phyloP scores from a whole-genome alignment of 140 eudicot species.

The Oenanthe javanica region DNA sequence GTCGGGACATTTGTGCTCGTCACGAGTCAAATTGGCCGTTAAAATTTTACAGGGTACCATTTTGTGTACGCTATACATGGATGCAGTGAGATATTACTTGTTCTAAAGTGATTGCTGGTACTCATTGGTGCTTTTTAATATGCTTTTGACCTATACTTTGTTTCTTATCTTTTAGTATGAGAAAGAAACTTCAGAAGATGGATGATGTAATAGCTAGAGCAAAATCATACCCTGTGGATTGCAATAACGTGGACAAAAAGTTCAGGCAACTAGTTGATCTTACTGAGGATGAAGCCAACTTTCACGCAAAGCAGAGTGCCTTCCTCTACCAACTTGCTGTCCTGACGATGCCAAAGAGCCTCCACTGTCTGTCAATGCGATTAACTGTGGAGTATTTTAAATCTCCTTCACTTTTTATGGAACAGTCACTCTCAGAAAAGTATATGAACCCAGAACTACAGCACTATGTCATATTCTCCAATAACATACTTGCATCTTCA shows the following conservation, averaged over 20 bases:
- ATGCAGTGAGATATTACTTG: not conserved
- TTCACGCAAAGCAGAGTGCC: slow-evolving; percentile 94
- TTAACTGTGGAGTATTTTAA: slow-evolving; percentile 82
- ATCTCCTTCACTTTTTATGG: slow-evolving; percentile 46
- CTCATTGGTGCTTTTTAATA: not conserved
- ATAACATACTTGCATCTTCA: slow-evolving; percentile 75
- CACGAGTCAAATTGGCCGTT: not conserved
- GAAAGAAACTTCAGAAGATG: slow-evolving; percentile 58
- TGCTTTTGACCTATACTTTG: not conserved
- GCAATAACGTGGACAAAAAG: slow-evolving; percentile 90
- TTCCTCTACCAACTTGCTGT: slow-evolving; percentile 91
- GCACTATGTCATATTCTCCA: slow-evolving; percentile 86
- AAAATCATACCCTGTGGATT: slow-evolving; percentile 56
- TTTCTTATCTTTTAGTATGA: slow-evolving; percentile 40
- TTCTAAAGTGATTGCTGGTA: not conserved
- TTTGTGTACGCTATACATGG: not conserved
- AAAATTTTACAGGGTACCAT: not conserved
- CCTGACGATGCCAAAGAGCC: slow-evolving; percentile 93
- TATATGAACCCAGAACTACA: slow-evolving; percentile 58
- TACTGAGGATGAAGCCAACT: slow-evolving; percentile 92
- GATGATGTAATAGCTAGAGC: slow-evolving; percentile 63
- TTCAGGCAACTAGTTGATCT: slow-evolving; percentile 86
- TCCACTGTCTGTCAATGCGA: slow-evolving; percentile 90
- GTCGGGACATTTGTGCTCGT: not conserved
- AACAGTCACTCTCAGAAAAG: slow-evolving; percentile 36